These are phyloP conservation scores for Corymbia citriodora DNA, from an alignment of 441 rosid species.

Conservation along the genomic window DNA sequence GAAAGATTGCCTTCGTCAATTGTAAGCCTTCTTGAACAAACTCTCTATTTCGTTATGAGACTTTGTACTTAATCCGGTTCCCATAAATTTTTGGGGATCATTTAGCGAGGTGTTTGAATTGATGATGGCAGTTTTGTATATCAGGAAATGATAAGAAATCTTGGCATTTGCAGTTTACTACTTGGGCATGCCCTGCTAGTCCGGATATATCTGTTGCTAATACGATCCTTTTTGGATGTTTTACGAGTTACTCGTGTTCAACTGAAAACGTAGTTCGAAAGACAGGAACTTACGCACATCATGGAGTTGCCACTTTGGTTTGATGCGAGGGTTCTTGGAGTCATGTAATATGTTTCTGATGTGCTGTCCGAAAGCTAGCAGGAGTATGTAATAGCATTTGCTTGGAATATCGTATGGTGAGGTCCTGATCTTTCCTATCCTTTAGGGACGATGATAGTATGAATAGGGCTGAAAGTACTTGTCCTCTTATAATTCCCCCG, in stretches of 20 bases:
- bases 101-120: neutral
- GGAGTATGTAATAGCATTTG: neutral
- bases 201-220: neutral
- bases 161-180: neutral
- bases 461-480: neutral
- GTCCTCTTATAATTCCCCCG: neutral
- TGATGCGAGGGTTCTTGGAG: neutral
- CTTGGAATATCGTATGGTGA: neutral
- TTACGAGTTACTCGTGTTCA: neutral
- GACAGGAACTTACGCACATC: neutral
- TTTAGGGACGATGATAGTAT: neutral
- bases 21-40: neutral
- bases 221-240: too few species aligned
- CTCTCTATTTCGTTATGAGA: neutral
- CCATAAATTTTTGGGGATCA: neutral
- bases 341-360: neutral
- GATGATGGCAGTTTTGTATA: neutral
- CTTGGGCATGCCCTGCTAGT: neutral
- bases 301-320: neutral
- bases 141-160: neutral
- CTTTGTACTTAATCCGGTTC: neutral
- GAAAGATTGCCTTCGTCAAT: neutral
- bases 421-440: neutral
- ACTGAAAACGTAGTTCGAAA: neutral
- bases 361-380: neutral